phyloP scores from a whole-genome alignment of 306 rosid species.

The Lablab purpureus region DNA sequence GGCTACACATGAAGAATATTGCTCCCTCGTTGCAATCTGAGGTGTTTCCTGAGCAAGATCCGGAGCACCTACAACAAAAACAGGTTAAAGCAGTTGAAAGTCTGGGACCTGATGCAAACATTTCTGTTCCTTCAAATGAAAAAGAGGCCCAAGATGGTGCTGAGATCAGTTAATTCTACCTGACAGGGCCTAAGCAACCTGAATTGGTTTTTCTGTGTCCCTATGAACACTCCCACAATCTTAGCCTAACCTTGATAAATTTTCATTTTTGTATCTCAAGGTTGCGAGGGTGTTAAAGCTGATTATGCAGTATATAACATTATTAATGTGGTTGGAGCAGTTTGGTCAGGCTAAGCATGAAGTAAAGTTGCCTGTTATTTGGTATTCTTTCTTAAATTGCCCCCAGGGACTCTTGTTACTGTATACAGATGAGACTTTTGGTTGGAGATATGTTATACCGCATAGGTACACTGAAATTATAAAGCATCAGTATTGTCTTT shows the following conservation, averaged over 20 bases:
- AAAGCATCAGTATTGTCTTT: conserved; percentile 31
- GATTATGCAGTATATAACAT: conserved; percentile 40
- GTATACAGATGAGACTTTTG: conserved; percentile 37
- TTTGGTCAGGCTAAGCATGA: conserved; percentile 25
- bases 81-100: conserved; percentile 52
- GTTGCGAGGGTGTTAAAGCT: conserved; percentile 43
- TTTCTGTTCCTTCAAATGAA: conserved; percentile 48
- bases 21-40: conserved; percentile 72
- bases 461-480: conserved; percentile 23
- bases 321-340: conserved; percentile 3
- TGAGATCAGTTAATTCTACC: conserved; percentile 51
- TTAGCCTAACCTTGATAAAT: conserved; percentile 32
- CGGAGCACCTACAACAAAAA: conserved; percentile 49
- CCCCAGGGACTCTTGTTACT: conserved; percentile 14
- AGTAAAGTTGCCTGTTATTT: conserved; percentile 44
- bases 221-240: conserved; percentile 33
- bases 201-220: conserved; percentile 41
- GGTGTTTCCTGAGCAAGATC: conserved; percentile 71
- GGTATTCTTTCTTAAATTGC: conserved; percentile 36
- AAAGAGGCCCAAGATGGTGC: conserved; percentile 48
- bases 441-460: conserved; percentile 23
- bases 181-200: conserved; percentile 42
- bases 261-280: conserved; percentile 41
- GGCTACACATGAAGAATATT: conserved; percentile 70
- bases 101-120: conserved; percentile 50